Evolutionary conservation across 2,329 filamentous ascomycete genomes (phyloP), one percentile per base, ranked within the genome.

Genomic region (Drechslera avenae): DNA sequence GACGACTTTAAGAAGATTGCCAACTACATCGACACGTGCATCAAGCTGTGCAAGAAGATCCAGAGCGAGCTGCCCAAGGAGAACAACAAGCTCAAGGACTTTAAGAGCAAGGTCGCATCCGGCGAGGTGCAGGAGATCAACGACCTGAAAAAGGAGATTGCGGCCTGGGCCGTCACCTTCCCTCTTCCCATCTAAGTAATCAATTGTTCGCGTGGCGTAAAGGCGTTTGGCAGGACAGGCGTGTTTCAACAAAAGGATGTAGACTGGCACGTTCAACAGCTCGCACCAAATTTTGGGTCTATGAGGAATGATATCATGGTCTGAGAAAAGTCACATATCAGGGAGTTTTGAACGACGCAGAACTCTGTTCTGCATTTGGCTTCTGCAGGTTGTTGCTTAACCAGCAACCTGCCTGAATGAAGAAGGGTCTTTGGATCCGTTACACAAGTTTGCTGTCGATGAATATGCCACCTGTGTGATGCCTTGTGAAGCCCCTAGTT

Each of bases 11-110:
- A 70, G 66, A 71, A 68, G 64, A 92, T 99, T 58, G 92, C 88
- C 60, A 75, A 79, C 63, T 97, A 96, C 83, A 96, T 97, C 66
- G 90, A 96, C 75, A 83, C 87, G 71, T 84, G 86, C 75, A 89
- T 97, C 83, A 90, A 90, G 81, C 83, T 97, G 72, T 90, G 88
- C 83, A 91, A 91, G 84, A 86, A 92, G 72, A 82, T 96, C 67
- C 94, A 97, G 82, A 81, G 74, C 52, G 80, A 83, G 59, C 85
- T 97, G 18, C 93, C 94, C 75, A 97, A 97, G 86, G 89, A 94
- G 78, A 91, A 90, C 71, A 99, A 97, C 86, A 97, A 95, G 86
- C 90, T 96, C 76, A 97, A 97, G 87, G 94, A 99, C 83, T 97
- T 99, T 88, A 95, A 93, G 84, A 86, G 86, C 74, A 93, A 91